Evolutionary conservation across 768 basidiomycete genomes (phyloP), one percentile per base, ranked within the genome.

Genomic region (Neoboletus subvelutipes): DNA sequence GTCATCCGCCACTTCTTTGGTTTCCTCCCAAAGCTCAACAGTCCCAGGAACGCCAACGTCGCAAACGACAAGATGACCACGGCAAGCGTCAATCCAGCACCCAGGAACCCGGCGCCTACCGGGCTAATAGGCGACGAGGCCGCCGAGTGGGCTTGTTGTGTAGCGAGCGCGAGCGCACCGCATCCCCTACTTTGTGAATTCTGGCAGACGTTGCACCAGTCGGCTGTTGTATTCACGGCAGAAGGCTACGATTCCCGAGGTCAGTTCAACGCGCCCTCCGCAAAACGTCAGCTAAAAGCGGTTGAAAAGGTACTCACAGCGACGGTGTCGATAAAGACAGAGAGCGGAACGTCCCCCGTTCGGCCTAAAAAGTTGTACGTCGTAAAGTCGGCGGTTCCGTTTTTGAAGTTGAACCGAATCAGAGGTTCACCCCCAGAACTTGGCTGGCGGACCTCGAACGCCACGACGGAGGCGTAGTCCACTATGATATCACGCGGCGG

Each of bases 361-460:
- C 65, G 70, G 50, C 70, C 69, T 52, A 87, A 66, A 66, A 83
- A 76, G 52, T 72, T 67, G 71, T 83, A 83, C 3, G 76, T 76
- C 55, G 57, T 70, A 70, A 84, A 87, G 13, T 60, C 45, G 53
- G 70, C 66, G 0, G 85, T 83, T 10, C 86, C 86, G 57, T 89
- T 89, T 76, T 86, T 86, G 75, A 90, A 87, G 58, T 79, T 81
- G 72, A 90, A 80, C 4, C 85, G 78, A 20, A 89, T 59, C 45
- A 83, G 73, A 15, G 83, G 80, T 59, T 78, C 78, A 2, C 76
- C 74, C 12, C 77, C 76, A 6, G 72, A 67, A 13, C 71, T 62
- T 1, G 81, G 68, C 53, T 81, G 75, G 57, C 83, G 82, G 46
- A 86, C 77, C 72, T 89, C 88, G 47, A 87, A 70, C 13, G 79